Base-by-base conservation (phyloP, 2,329 filamentous ascomycete species). In the Magnaporthiopsis rhizophila region DNA sequence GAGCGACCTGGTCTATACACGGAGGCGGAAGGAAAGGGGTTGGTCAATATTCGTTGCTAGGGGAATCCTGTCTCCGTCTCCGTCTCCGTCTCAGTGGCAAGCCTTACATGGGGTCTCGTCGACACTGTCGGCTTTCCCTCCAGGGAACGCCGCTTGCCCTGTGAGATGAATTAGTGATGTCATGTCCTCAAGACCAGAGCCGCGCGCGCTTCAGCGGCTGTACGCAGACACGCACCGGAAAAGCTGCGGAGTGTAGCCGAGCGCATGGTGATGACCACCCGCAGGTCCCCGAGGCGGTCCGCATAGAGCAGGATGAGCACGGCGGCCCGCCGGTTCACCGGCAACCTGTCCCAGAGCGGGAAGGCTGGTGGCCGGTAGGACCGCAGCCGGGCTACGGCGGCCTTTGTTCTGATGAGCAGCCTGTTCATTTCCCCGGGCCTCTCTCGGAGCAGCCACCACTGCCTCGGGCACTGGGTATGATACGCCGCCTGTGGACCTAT, bases 221-320 rank as follows among this genome's bases (percentile, higher is more conserved):
- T 30, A 30, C 38, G 38, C 21, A 50, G 57, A 5, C 18, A 66
- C 74, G 50, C 71, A 78, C 77, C 92, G n/a, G 90, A 91, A 77
- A 87, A 89, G 71, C 80, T 88, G 65, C 86, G 79, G 69, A 89
- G 74, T 58, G 79, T 85, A 24, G 85, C 81, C 21, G 87, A 86
- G 62, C 87, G 83, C 83, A 89, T 88, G 21, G 87, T 89, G 66
- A 89, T 81, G 38, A 89, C 87, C 62, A 89, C 85, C 24, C 86
- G 85, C 65, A 98, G 79, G 69, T 96, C 90, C 57, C 94, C 94
- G 67, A 83, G 81, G 58, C 84, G 83, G 75, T 97, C 94, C 50
- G 92, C 91, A 74, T 95, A 97, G 1, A 98, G 83, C 63, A 98
- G 83, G 61, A 98, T 83, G 64, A 98, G 79, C 57, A 98, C 94